Conservation (phyloP, 2,329 filamentous ascomycete species). For the Fusarium abutilonis region DNA sequence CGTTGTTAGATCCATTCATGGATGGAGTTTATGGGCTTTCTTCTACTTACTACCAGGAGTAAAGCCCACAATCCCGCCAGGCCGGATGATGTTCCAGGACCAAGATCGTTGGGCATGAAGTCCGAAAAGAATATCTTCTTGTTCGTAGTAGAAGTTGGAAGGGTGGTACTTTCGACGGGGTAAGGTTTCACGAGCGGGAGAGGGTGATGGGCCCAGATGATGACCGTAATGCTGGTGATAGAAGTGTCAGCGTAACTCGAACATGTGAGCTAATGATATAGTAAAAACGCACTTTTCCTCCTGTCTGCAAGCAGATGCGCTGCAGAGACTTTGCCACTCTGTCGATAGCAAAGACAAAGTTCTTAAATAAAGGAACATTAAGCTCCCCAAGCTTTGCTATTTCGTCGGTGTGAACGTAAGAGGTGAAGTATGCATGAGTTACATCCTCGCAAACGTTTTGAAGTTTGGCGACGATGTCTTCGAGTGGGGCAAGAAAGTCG, state of each 20-base stretch:
- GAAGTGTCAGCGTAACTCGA: too few relatives aligned
- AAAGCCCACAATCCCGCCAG: conserved; percentile 6
- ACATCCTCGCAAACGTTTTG: background rate
- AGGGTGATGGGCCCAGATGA: background rate
- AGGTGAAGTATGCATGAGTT: conserved; percentile 2
- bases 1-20: too few relatives aligned
- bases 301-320: conserved; percentile 1
- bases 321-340: background rate
- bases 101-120: background rate
- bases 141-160: conserved; percentile 5
- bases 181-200: background rate
- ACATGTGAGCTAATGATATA: too few relatives aligned
- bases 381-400: background rate
- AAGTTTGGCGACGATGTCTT: background rate
- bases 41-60: background rate
- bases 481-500: background rate
- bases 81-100: conserved; percentile 7
- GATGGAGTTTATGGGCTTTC: too few relatives aligned
- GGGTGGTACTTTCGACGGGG: too few relatives aligned
- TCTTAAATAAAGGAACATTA: conserved; percentile 5
- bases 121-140: conserved; percentile 2
- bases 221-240: background rate
- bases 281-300: background rate
- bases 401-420: conserved; percentile 1
- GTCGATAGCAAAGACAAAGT: conserved; percentile 4